A percentile compares a stretch with the other conserved stretches of the same genome.
Evolutionary conservation across 345 rosid species (phyloP).

Genomic region (Salix udensis): DNA sequence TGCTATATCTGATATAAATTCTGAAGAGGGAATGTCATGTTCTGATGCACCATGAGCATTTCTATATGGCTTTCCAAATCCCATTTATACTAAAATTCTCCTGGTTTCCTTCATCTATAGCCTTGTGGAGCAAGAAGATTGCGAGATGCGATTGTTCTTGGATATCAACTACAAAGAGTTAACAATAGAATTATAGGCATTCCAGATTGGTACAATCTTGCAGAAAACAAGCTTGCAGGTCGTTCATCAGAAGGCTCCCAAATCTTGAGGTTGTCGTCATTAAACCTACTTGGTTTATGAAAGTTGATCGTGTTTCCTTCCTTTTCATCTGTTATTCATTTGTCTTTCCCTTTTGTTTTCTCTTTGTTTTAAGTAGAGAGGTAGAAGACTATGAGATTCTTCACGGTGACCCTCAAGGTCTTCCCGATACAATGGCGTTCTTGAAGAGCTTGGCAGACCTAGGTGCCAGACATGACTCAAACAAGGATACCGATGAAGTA

Average conservation of each 20-base stretch:
- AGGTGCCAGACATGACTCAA: conserved; percentile 46
- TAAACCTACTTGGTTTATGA: conserved; percentile 52
- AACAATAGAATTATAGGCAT: conserved; percentile 86
- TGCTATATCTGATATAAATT: too few relatives aligned
- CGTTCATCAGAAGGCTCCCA: conserved; percentile 11
- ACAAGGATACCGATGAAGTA: conserved; percentile 54
- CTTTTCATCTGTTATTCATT: neutral
- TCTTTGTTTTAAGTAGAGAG: conserved; percentile 22
- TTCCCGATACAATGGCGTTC: conserved; percentile 73
- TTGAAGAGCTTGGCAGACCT: conserved; percentile 73
- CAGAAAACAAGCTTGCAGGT: too few relatives aligned
- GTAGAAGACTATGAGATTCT: conserved; percentile 83
- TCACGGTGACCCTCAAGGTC: conserved; percentile 83
- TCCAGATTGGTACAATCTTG: conserved; percentile 79
- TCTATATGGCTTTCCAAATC: too few relatives aligned
- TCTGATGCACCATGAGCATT: too few relatives aligned
- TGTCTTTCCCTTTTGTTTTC: too few relatives aligned
- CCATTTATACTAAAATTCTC: neutral
- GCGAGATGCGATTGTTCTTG: conserved; percentile 95
- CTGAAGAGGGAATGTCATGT: too few relatives aligned
- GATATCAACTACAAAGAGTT: conserved; percentile 92
- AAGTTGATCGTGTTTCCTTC: conserved; percentile 27
- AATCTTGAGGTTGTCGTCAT: conserved; percentile 80
- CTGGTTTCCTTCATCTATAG: conserved; percentile 32
- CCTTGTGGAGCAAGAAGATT: conserved; percentile 95